Evolutionary conservation across 177 flowering plant species (phyloP).

Genomic region (Vitis hybrid): DNA sequence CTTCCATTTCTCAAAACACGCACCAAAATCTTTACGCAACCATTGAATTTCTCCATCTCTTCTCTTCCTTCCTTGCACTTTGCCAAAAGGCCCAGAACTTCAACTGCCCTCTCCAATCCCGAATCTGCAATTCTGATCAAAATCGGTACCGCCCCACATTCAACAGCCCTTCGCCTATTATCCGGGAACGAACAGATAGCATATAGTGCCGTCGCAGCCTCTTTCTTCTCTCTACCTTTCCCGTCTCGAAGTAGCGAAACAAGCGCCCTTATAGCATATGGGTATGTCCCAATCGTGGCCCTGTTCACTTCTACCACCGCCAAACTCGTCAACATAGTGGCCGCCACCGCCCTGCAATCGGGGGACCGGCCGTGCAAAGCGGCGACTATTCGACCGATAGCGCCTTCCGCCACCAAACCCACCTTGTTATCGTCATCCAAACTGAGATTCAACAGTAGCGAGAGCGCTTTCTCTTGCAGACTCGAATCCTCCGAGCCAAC

Average conservation of each 20-base stretch:
- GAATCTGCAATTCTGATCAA: conserved; percentile 46
- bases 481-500: conserved; percentile 41
- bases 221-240: conserved; percentile 72
- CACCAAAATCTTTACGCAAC: conserved; percentile 52
- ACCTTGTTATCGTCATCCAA: conserved; percentile 91
- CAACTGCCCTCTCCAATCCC: conserved; percentile 83
- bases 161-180: conserved; percentile 70
- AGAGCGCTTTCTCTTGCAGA: conserved; percentile 60
- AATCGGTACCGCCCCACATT: conserved; percentile 67
- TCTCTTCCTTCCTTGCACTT: conserved; percentile 83
- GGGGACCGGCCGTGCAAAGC: conserved; percentile 50
- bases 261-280: conserved; percentile 58
- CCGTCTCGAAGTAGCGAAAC: conserved; percentile 63
- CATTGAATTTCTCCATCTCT: conserved; percentile 59
- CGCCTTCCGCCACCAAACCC: conserved; percentile 94
- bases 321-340: conserved; percentile 82
- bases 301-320: conserved; percentile 96
- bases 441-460: conserved; percentile 68
- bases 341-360: conserved; percentile 72
- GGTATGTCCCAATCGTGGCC: conserved; percentile 86
- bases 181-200: conserved; percentile 77
- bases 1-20: conserved; percentile 56
- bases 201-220: conserved; percentile 90
- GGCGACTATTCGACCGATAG: conserved; percentile 51
- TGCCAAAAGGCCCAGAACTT: conserved; percentile 69